These are phyloP conservation scores for Boletellus sp. DNA, from an alignment of 1,284 basidiomycete species.

Conservation along the genomic window DNA sequence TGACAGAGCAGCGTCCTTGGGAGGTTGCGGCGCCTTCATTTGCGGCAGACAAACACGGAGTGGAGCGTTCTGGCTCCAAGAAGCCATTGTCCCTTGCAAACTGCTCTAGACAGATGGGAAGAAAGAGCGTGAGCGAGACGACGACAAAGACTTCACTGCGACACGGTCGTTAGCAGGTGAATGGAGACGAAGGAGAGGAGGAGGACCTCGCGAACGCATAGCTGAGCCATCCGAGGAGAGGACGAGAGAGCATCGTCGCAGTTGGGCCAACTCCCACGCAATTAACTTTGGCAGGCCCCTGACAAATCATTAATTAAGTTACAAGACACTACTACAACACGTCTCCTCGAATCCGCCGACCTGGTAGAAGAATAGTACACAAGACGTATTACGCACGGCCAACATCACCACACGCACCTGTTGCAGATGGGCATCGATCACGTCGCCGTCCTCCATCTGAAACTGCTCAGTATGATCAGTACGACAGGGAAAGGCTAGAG, in stretches of 20 bases:
- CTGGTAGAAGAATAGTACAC: slow-evolving; percentile 2
- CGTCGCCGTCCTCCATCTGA: slow-evolving; percentile 29
- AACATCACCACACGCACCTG: slow-evolving; percentile 20
- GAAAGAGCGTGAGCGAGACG: slow-evolving; percentile 74
- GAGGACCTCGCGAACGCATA: slow-evolving; percentile 73
- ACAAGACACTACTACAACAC: background rate
- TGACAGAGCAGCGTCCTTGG: slow-evolving; percentile 63
- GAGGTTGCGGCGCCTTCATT: slow-evolving; percentile 17
- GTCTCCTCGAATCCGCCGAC: slow-evolving; percentile 12
- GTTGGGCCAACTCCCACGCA: slow-evolving; percentile 3
- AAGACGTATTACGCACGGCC: background rate
- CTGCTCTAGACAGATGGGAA: slow-evolving; percentile 80
- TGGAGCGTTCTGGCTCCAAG: slow-evolving; percentile 57
- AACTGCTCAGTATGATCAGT: slow-evolving; percentile 14
- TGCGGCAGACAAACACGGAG: slow-evolving; percentile 42
- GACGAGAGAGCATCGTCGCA: slow-evolving; percentile 35
- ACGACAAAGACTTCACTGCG: slow-evolving; percentile 78
- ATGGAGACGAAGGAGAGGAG: background rate
- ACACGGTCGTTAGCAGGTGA: slow-evolving; percentile 1
- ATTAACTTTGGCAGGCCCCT: background rate
- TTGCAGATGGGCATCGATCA: slow-evolving; percentile 28
- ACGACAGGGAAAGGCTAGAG: background rate
- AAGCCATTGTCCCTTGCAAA: slow-evolving; percentile 80
- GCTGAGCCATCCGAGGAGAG: slow-evolving; percentile 68
- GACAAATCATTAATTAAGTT: background rate